Conservation (phyloP, 148 eudicot genomes). For the Cornus kousa region DNA sequence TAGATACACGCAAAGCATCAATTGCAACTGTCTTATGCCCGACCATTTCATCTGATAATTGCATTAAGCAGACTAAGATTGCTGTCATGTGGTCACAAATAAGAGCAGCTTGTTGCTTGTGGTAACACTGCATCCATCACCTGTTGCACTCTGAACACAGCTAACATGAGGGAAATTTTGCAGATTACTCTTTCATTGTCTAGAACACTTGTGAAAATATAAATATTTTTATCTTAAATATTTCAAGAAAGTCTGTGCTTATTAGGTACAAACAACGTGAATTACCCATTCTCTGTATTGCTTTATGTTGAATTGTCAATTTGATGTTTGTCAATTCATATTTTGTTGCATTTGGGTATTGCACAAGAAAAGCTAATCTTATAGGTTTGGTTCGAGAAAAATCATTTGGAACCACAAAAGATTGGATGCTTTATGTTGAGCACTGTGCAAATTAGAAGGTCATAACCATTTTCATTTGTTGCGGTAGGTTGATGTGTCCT, state of each 20-base stretch:
- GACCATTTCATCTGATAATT: too few species aligned
- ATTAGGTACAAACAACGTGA: background rate
- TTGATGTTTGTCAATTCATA: background rate
- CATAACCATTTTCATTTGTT: slow-evolving; percentile 91
- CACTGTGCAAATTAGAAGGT: slow-evolving; percentile 98
- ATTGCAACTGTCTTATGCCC: too few species aligned
- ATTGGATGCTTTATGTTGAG: slow-evolving; percentile 92
- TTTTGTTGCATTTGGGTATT: background rate
- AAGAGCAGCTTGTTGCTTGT: too few species aligned
- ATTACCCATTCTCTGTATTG: background rate
- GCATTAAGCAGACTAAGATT: too few species aligned
- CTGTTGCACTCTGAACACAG: too few species aligned
- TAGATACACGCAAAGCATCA: too few species aligned
- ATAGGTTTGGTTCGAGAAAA: slow-evolving; percentile 92
- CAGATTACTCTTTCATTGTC: background rate
- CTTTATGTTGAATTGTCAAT: background rate
- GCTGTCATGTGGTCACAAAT: too few species aligned
- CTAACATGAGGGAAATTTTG: too few species aligned
- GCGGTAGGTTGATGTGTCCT: slow-evolving; percentile 46
- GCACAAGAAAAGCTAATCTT: background rate
- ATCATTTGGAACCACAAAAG: slow-evolving; percentile 93
- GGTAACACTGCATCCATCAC: too few species aligned
- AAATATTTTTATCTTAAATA: background rate
- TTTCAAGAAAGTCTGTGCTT: background rate
- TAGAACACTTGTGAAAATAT: background rate